A percentile compares a stretch with the other conserved stretches of the same genome.
Evolutionary conservation across 225 moss, liverwort and hornwort genomes (phyloP).

Genomic region (Bryoerythrophyllum caledonicum): DNA sequence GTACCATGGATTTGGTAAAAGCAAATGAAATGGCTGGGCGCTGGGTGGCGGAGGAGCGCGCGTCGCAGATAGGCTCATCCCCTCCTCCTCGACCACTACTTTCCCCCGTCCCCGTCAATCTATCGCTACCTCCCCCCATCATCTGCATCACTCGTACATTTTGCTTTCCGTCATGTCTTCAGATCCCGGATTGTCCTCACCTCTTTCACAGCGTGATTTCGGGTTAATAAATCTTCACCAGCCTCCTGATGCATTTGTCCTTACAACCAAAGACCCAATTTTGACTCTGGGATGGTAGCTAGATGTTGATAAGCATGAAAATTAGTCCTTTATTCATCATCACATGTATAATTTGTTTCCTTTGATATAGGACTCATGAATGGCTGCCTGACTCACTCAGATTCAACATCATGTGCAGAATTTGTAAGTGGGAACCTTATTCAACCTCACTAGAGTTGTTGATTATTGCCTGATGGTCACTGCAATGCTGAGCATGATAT

Average conservation of each 20-base stretch:
- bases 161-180: not conserved
- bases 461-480: not conserved
- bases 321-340: constrained; percentile 5
- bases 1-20: not conserved
- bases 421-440: not conserved
- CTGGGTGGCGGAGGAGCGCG: constrained; percentile 25
- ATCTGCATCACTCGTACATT: not conserved
- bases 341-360: not conserved
- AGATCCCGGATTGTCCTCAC: not conserved
- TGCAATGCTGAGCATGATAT: not conserved
- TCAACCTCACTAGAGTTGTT: not conserved
- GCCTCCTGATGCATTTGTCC: not conserved
- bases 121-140: not conserved
- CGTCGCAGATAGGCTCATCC: constrained; percentile 26
- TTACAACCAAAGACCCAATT: not conserved
- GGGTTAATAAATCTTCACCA: not conserved
- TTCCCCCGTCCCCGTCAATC: not conserved
- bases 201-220: not conserved
- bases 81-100: constrained; percentile 28
- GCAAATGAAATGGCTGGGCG: constrained; percentile 11
- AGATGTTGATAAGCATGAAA: not conserved
- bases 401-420: too few species aligned
- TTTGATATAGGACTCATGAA: not conserved
- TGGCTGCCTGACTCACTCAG: not conserved
- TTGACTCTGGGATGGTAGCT: not conserved